Evolutionary conservation across 306 rosid genomes (phyloP), one percentile per base, ranked within the genome.

Genomic region (Prunus fruticosa): DNA sequence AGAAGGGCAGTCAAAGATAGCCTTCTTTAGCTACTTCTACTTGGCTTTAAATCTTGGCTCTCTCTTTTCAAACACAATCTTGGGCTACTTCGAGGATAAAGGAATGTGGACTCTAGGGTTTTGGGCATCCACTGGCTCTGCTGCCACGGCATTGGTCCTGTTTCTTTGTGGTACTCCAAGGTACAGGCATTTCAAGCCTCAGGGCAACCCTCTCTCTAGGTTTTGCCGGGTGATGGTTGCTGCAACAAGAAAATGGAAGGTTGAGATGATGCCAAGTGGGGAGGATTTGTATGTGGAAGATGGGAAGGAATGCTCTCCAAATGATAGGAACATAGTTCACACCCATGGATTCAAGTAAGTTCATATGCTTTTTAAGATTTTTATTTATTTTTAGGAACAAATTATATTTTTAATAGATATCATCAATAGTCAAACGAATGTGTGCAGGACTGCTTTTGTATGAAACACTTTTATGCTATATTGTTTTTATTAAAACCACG

Each of bases 11-110:
- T 89, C 96, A 20, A 90, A 93, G 69, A 79, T 90, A 11, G 70
- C 93, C 22, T 93, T 93, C 74, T 93, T 93, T 22, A 88, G 97
- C 85, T 93, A 89, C 84, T 93, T 93, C 66, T 93, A 93, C 84
- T 79, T 93, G 83, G 93, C 97, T 22, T 63, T 90, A 25, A 93
- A 90, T 72, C 88, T 93, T 51, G 97, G 97, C 0, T 88, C 96
- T 9, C 91, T 93, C 34, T 88, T 93, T 51, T 93, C 97, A 27
- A 93, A 93, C 89, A 90, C 97, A 61, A 46, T 93, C 28, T 71
- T 93, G 77, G 89, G 90, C 41, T 93, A 88, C 64, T 93, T 87
- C 79, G 97, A 93, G 86, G 91, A 93, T 66, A 77, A 83, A 1
- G 97, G 93, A 2, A 20, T 75, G 72, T 90, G 97, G 97, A 84